Conservation (phyloP, 169 alveolate species). For the Eimeria acervulina region DNA sequence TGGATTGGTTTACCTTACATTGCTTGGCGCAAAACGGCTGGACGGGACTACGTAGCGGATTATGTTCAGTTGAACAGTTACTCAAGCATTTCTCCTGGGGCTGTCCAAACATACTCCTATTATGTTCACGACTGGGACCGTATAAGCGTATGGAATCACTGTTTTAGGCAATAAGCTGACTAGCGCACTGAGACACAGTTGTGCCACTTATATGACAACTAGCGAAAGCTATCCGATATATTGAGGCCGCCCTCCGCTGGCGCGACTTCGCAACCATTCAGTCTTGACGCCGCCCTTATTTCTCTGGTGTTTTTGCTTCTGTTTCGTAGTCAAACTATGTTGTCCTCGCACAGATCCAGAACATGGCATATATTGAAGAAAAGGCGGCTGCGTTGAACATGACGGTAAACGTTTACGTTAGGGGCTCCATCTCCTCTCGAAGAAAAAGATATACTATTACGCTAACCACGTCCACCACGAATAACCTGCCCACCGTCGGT, state of each 20-base stretch:
- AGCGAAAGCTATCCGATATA: background rate
- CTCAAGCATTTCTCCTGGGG: background rate
- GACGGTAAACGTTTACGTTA: conserved; percentile 34
- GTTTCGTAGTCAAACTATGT: conserved; percentile 19
- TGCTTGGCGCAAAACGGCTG: conserved; percentile 42
- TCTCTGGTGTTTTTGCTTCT: conserved; percentile 13
- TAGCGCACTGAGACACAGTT: background rate
- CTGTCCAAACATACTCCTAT: background rate
- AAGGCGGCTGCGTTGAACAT: conserved; percentile 7
- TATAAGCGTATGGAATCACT: conserved; percentile 11
- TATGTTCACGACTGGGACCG: background rate
- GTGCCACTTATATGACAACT: background rate
- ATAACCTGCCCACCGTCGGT: background rate
- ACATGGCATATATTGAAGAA: conserved; percentile 30
- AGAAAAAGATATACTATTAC: background rate
- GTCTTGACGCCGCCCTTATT: background rate
- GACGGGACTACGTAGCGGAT: conserved; percentile 51
- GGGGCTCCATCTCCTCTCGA: background rate
- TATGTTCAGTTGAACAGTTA: background rate
- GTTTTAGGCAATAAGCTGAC: background rate
- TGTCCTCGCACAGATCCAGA: conserved; percentile 61
- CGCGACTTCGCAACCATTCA: background rate
- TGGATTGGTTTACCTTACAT: conserved; percentile 38
- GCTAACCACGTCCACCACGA: background rate
- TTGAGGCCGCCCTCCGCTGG: background rate